Conservation (phyloP, 805 yeast species). For the Jamesozyma gamospora region DNA sequence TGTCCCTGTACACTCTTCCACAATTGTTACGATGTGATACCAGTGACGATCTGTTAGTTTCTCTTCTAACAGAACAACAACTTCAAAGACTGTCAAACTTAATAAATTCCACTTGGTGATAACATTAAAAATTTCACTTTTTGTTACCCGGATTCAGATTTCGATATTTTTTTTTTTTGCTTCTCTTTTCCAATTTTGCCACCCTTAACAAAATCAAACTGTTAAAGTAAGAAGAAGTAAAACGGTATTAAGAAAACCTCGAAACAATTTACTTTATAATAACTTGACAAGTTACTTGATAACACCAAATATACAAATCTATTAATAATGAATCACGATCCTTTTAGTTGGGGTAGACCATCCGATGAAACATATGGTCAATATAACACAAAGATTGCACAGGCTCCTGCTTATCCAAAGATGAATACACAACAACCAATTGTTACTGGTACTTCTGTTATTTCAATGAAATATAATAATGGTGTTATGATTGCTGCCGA, state of each 20-base stretch:
- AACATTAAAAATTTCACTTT: background rate
- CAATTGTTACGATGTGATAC: background rate
- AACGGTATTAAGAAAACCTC: background rate
- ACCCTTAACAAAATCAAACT: constrained; percentile 2
- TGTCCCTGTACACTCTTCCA: background rate
- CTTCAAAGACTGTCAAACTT: background rate
- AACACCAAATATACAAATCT: no score
- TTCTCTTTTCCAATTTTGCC: background rate
- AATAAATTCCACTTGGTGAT: background rate
- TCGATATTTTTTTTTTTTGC: background rate
- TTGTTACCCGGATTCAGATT: background rate
- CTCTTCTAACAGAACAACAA: background rate
- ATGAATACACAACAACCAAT: constrained; percentile 90
- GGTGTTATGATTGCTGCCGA: constrained; percentile 96
- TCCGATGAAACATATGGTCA: constrained; percentile 69
- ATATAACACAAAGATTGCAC: constrained; percentile 66
- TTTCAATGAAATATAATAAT: constrained; percentile 79
- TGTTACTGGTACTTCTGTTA: constrained; percentile 92
- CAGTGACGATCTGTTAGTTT: background rate
- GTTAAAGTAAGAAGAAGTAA: background rate
- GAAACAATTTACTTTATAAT: background rate
- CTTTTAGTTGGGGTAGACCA: constrained; percentile 93
- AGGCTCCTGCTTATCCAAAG: constrained; percentile 56
- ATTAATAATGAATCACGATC: constrained; percentile 83
- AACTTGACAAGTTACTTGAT: no score